Evolutionary conservation across 495 filamentous ascomycete species (phyloP).

Genomic region (Neurospora sp.): DNA sequence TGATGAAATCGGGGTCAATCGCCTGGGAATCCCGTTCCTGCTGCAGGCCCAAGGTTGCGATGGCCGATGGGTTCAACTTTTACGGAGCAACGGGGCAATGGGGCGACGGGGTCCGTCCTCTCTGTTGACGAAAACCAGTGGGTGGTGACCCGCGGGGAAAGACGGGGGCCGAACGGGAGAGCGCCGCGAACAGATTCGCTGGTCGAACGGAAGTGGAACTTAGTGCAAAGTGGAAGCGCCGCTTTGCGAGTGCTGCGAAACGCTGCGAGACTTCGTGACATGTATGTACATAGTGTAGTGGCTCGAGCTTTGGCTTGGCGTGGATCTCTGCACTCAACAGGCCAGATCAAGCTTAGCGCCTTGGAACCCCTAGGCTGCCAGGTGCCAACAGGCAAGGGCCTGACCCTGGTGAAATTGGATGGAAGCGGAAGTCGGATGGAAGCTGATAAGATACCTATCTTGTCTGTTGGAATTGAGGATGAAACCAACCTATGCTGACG

Average conservation of each 20-base stretch:
- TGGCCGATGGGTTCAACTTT: conserved; percentile 9
- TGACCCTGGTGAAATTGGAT: background rate
- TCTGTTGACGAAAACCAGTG: background rate
- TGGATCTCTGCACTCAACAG: background rate
- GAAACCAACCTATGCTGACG: background rate
- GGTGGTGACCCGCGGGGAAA: background rate
- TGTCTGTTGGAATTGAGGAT: background rate
- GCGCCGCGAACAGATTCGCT: background rate
- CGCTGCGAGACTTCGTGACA: background rate
- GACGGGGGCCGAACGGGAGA: background rate
- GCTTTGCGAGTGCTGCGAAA: background rate
- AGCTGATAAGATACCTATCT: background rate
- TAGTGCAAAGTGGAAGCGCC: background rate
- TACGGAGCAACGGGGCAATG: background rate
- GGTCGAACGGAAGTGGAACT: background rate
- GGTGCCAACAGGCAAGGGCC: background rate
- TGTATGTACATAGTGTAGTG: background rate
- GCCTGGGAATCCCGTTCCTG: background rate
- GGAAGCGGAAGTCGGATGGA: background rate
- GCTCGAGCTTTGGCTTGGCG: too few relatives aligned
- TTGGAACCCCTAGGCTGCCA: background rate
- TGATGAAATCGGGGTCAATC: background rate
- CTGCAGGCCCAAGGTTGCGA: conserved; percentile 25
- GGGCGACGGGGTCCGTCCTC: background rate
- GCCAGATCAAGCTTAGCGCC: background rate